Percentiles rank a stretch among this genome's conserved stretches.
phyloP scores from a whole-genome alignment of 305 asterid genomes.

The Fraxinus xanthoxyloides region DNA sequence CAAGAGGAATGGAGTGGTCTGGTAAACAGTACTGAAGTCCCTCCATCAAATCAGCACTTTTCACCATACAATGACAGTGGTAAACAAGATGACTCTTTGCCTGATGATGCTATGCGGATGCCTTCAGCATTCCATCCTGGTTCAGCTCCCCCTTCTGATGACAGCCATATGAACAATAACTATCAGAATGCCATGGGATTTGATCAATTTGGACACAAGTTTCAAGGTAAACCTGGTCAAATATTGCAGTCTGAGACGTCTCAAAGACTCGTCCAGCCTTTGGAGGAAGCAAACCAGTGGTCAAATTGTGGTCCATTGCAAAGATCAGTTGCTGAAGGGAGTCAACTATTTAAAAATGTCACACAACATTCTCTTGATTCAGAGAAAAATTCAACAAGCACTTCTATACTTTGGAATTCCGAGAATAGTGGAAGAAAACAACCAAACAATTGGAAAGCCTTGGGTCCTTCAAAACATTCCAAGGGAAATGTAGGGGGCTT shows the following conservation, averaged over 20 bases:
- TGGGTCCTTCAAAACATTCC: slow-evolving; percentile 36
- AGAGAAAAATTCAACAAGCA: slow-evolving; percentile 36
- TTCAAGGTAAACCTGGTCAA: slow-evolving; percentile 42
- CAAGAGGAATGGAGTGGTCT: slow-evolving; percentile 76
- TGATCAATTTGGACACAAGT: slow-evolving; percentile 43
- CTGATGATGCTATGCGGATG: slow-evolving; percentile 31
- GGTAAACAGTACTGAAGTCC: slow-evolving; percentile 43
- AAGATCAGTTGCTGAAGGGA: slow-evolving; percentile 42
- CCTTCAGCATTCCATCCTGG: slow-evolving; percentile 43
- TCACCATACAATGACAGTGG: slow-evolving; percentile 35
- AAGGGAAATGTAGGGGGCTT: slow-evolving; percentile 41
- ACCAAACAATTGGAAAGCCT: slow-evolving; percentile 49
- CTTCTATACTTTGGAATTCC: slow-evolving; percentile 36
- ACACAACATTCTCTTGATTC: slow-evolving; percentile 38
- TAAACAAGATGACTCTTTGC: slow-evolving; percentile 36
- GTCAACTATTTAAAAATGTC: slow-evolving; percentile 39
- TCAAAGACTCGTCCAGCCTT: slow-evolving; percentile 45
- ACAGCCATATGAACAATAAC: slow-evolving; percentile 30
- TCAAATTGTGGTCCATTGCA: slow-evolving; percentile 32
- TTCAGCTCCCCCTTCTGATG: slow-evolving; percentile 31
- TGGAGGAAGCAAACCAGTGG: slow-evolving; percentile 46
- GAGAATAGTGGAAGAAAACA: slow-evolving; percentile 39
- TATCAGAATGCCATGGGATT: slow-evolving; percentile 33
- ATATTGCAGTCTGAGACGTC: slow-evolving; percentile 40
- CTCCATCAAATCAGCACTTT: slow-evolving; percentile 43